A percentile compares a stretch with the other conserved stretches of the same genome.
Evolutionary conservation across 768 basidiomycete species (phyloP).

Genomic region (Epithele typhae): DNA sequence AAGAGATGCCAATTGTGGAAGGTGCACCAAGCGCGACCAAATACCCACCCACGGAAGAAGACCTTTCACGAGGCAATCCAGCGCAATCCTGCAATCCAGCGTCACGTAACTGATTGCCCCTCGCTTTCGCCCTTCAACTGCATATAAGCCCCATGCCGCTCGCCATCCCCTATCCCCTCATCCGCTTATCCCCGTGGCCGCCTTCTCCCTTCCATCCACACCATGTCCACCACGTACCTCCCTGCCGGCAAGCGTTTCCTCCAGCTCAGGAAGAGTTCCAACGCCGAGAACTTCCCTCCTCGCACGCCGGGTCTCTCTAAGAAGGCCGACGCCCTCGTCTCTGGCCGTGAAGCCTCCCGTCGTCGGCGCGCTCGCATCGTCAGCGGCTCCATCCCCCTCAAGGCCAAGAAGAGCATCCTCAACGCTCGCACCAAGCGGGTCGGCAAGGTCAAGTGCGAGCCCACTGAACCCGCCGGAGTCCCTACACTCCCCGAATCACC

Average conservation of each 20-base stretch:
- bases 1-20: constrained; percentile 8
- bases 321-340: constrained; percentile 14
- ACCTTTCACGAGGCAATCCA: neutral
- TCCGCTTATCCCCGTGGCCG: neutral
- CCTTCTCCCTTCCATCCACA: neutral
- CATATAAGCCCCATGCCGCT: constrained; percentile 5
- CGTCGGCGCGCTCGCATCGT: constrained; percentile 18
- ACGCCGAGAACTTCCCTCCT: constrained; percentile 22
- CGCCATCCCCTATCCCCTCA: neutral
- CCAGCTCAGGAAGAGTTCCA: constrained; percentile 22
- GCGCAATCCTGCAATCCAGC: constrained; percentile 9
- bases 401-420: constrained; percentile 12
- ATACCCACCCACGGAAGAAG: constrained; percentile 3
- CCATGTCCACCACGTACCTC: constrained; percentile 10
- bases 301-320: constrained; percentile 6
- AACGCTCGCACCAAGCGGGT: constrained; percentile 12
- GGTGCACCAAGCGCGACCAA: constrained; percentile 10
- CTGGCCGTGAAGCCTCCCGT: constrained; percentile 16
- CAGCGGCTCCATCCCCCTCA: constrained; percentile 8
- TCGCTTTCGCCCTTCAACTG: neutral
- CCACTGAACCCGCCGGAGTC: neutral
- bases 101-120: constrained; percentile 13
- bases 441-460: constrained; percentile 3
- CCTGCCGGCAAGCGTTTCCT: constrained; percentile 13
- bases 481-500: neutral